phyloP scores from a whole-genome alignment of 768 basidiomycete genomes.

The Phaffia tasmanica region DNA sequence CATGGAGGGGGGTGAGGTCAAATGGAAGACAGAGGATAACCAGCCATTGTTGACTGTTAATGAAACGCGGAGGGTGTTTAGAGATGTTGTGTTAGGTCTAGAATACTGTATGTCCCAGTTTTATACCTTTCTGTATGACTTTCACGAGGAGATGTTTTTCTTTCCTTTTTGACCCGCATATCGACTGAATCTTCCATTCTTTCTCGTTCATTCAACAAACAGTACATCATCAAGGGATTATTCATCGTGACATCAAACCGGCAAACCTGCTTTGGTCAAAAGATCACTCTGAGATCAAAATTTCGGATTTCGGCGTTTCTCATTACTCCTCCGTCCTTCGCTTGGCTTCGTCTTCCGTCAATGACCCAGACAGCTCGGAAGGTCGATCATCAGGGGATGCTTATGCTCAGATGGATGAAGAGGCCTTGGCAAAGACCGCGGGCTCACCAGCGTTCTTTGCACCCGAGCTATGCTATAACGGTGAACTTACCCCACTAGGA shows the following conservation, averaged over 20 bases:
- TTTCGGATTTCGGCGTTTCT: constrained; percentile 95
- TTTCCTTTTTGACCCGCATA: constrained; percentile 22
- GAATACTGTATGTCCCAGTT: constrained; percentile 66
- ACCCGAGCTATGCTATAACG: constrained; percentile 78
- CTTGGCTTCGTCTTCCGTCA: constrained; percentile 45
- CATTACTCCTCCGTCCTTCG: constrained; percentile 86
- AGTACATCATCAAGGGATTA: constrained; percentile 98
- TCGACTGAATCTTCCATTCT: not conserved
- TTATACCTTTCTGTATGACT: not conserved
- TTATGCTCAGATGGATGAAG: constrained; percentile 54
- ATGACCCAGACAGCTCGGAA: constrained; percentile 9
- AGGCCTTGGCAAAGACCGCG: constrained; percentile 76
- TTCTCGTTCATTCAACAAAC: constrained; percentile 17
- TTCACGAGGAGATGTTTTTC: not conserved
- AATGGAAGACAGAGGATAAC: constrained; percentile 59
- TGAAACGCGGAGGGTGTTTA: constrained; percentile 74
- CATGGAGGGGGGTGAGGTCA: constrained; percentile 86
- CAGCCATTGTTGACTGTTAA: constrained; percentile 68
- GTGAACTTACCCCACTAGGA: constrained; percentile 29
- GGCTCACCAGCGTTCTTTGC: constrained; percentile 95
- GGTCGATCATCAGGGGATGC: not conserved
- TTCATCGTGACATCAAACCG: constrained; percentile 98
- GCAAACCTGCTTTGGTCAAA: constrained; percentile 86
- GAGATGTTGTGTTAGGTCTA: constrained; percentile 85
- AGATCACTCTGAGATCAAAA: constrained; percentile 82